A percentile compares a stretch with the other conserved stretches of the same genome.
Conservation (phyloP, 2,329 filamentous ascomycete genomes). For the Aspergillus pseudoviridinutans region DNA sequence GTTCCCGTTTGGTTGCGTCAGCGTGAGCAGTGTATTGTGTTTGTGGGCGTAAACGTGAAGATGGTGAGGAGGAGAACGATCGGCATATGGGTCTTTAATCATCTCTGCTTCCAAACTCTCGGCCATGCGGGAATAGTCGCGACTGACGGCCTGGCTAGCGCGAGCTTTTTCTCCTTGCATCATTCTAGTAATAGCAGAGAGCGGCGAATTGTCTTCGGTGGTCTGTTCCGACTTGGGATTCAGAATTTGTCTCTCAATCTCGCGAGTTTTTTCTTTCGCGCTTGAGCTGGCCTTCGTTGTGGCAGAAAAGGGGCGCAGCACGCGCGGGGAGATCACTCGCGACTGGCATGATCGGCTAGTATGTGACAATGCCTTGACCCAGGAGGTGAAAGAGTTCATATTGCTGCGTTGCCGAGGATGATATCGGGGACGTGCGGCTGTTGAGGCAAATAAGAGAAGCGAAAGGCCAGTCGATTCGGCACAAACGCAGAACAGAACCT, state of each 20-base stretch:
- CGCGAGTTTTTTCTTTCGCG: slow-evolving; percentile 15
- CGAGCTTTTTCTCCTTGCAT: slow-evolving; percentile 25
- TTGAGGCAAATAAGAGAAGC: not conserved
- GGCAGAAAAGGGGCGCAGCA: slow-evolving; percentile 32
- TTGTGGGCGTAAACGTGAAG: slow-evolving; percentile 82
- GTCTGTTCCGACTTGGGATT: slow-evolving; percentile 16
- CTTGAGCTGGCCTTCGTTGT: slow-evolving; percentile 20
- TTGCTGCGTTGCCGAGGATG: not conserved
- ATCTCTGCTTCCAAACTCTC: slow-evolving; percentile 33
- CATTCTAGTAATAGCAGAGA: slow-evolving; percentile 29
- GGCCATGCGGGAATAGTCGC: slow-evolving; percentile 29
- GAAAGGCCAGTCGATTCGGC: not conserved
- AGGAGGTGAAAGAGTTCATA: not conserved
- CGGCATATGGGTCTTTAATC: slow-evolving; percentile 33
- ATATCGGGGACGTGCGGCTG: not conserved
- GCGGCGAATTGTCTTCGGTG: slow-evolving; percentile 19
- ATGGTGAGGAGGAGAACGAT: slow-evolving; percentile 61
- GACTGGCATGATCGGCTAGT: slow-evolving; percentile 26
- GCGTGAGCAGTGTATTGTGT: slow-evolving; percentile 93
- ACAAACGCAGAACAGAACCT: not conserved
- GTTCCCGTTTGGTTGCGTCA: slow-evolving; percentile 75
- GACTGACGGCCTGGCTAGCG: slow-evolving; percentile 15
- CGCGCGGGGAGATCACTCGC: slow-evolving; percentile 15
- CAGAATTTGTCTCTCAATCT: slow-evolving; percentile 28
- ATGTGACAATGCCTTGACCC: slow-evolving; percentile 27